Evolutionary conservation across 331 rosid genomes (phyloP).

Genomic region (Quercus phellos): DNA sequence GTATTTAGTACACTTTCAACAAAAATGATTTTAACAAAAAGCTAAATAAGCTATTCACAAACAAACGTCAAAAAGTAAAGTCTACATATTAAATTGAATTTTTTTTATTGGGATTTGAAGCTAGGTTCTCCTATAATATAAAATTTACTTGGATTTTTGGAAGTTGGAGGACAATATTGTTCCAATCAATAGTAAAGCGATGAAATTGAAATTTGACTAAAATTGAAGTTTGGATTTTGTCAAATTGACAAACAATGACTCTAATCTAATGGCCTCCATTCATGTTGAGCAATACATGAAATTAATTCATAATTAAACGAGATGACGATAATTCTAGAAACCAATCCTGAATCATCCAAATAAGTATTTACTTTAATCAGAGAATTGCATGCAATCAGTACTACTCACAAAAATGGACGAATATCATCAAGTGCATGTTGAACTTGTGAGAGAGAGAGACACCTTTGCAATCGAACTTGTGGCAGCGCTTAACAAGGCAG

Average conservation of each 20-base stretch:
- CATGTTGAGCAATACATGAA: not conserved
- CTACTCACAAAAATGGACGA: not conserved
- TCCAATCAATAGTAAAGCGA: no score
- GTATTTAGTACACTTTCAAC: no score
- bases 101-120: no score
- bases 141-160: no score
- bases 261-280: not conserved
- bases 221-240: no score
- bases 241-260: not conserved
- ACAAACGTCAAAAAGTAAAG: no score
- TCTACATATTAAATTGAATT: no score
- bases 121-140: no score
- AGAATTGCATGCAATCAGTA: not conserved
- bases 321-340: not conserved
- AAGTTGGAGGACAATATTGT: no score
- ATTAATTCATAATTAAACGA: not conserved
- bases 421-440: not conserved
- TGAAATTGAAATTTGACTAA: no score
- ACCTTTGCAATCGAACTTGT: slow-evolving; percentile 37
- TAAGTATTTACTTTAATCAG: not conserved
- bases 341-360: not conserved
- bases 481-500: slow-evolving; percentile 28
- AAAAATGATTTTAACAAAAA: no score
- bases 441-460: not conserved
- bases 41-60: no score